Conservation (phyloP, 805 yeast species). For the Metschnikowia noctiluminum region DNA sequence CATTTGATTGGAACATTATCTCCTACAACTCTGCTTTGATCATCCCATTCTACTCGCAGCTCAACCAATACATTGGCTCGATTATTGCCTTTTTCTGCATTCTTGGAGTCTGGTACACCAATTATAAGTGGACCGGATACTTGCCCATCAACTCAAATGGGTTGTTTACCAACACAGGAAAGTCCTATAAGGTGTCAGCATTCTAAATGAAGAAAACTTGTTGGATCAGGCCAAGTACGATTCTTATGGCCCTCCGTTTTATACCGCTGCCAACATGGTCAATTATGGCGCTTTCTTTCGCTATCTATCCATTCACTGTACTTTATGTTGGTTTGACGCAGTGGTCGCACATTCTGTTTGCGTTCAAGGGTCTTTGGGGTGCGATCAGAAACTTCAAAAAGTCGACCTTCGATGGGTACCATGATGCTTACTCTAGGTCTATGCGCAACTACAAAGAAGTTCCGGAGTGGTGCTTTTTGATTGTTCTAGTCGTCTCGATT, state of each 20-base stretch:
- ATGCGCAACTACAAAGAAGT: constrained; percentile 33
- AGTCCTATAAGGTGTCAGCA: constrained; percentile 17
- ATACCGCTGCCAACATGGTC: constrained; percentile 22
- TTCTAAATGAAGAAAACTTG: constrained; percentile 15
- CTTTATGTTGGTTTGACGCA: constrained; percentile 18
- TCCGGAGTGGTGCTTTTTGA: constrained; percentile 30
- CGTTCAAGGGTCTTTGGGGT: constrained; percentile 14
- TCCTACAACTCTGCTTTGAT: constrained; percentile 30
- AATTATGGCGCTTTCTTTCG: constrained; percentile 24
- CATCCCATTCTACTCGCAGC: constrained; percentile 27
- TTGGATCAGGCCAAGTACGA: constrained; percentile 19
- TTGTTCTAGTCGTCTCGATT: constrained; percentile 25
- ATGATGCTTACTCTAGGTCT: constrained; percentile 32
- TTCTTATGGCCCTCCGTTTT: constrained; percentile 22
- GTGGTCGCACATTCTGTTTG: constrained; percentile 13
- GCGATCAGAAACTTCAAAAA: constrained; percentile 19
- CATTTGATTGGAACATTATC: constrained; percentile 27
- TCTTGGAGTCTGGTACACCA: constrained; percentile 27
- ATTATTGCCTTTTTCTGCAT: constrained; percentile 24
- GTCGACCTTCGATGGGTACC: constrained; percentile 30
- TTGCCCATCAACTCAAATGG: constrained; percentile 24
- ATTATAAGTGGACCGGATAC: constrained; percentile 29
- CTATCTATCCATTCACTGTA: constrained; percentile 25
- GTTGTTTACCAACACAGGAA: constrained; percentile 27
- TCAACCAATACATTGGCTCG: constrained; percentile 23